These are phyloP conservation scores for Hippophae gyantsensis DNA, from an alignment of 306 rosid species.

Conservation along the genomic window DNA sequence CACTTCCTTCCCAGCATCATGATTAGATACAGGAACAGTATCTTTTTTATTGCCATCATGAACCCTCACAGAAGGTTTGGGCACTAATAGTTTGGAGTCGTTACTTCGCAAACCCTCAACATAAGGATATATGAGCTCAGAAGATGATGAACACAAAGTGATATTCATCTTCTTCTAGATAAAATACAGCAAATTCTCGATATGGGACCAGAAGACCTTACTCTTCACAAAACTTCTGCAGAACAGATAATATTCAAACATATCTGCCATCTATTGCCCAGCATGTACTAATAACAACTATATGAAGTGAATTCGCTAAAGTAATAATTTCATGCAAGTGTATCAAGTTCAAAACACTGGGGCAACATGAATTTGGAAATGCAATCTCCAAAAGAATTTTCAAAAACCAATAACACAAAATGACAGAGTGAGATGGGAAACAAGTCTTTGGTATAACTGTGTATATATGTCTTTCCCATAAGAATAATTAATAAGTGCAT, in stretches of 20 bases:
- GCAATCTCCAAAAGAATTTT: no score
- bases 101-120: slow-evolving; percentile 30
- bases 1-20: slow-evolving; percentile 24
- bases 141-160: slow-evolving; percentile 33
- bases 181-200: background rate
- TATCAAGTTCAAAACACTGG: no score
- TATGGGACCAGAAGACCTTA: background rate
- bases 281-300: background rate
- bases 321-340: background rate
- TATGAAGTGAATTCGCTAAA: background rate
- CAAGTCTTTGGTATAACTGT: no score
- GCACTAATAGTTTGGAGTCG: slow-evolving; percentile 19
- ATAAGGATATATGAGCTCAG: slow-evolving; percentile 32
- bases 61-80: slow-evolving; percentile 30
- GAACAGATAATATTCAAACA: background rate
- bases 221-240: background rate
- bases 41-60: slow-evolving; percentile 32
- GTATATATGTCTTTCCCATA: no score
- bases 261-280: background rate
- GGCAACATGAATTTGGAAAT: no score
- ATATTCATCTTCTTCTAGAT: slow-evolving; percentile 33
- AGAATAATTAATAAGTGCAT: no score
- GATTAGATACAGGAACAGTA: slow-evolving; percentile 16
- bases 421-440: no score
- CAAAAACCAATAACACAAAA: no score